Percentiles rank a stretch among this genome's conserved stretches.
Evolutionary conservation across 2,329 filamentous ascomycete species (phyloP).

Genomic region (Monosporascus sp.): DNA sequence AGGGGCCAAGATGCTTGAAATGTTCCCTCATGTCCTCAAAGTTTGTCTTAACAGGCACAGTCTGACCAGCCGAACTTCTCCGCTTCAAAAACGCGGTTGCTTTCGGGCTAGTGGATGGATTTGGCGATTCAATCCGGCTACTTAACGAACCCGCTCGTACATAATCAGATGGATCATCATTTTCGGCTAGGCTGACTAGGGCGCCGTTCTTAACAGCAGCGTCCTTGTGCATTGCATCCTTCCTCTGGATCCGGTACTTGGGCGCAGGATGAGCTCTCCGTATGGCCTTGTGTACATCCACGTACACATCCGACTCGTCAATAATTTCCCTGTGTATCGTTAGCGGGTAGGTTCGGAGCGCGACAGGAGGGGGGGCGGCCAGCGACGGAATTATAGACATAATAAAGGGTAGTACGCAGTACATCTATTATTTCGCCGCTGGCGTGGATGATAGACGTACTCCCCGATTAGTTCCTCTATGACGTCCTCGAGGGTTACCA

Average conservation of each 20-base stretch:
- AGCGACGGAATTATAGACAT: neutral
- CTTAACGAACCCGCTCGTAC: slow-evolving; percentile 30
- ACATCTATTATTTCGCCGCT: neutral
- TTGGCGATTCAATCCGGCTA: slow-evolving; percentile 31
- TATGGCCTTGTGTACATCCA: slow-evolving; percentile 98
- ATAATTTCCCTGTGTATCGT: slow-evolving; percentile 73
- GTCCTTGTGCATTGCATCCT: slow-evolving; percentile 30
- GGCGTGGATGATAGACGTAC: slow-evolving; percentile 45
- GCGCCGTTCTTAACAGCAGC: slow-evolving; percentile 21
- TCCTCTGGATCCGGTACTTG: slow-evolving; percentile 54
- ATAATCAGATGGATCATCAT: slow-evolving; percentile 20
- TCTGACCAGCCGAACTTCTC: slow-evolving; percentile 47
- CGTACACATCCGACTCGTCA: slow-evolving; percentile 96
- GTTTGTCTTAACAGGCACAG: slow-evolving; percentile 54
- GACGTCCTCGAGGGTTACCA: slow-evolving; percentile 94
- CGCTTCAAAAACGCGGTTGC: slow-evolving; percentile 56
- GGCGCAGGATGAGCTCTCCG: slow-evolving; percentile 82
- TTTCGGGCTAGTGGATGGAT: slow-evolving; percentile 42
- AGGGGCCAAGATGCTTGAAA: slow-evolving; percentile 60
- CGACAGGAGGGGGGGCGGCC: neutral
- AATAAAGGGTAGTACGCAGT: too few species aligned
- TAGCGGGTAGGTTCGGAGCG: neutral
- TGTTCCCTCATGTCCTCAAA: slow-evolving; percentile 59
- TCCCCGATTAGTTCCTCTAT: slow-evolving; percentile 99
- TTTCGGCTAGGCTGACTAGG: slow-evolving; percentile 39